Conservation (phyloP, 805 yeast species). For the Yamadazyma phyllophila region DNA sequence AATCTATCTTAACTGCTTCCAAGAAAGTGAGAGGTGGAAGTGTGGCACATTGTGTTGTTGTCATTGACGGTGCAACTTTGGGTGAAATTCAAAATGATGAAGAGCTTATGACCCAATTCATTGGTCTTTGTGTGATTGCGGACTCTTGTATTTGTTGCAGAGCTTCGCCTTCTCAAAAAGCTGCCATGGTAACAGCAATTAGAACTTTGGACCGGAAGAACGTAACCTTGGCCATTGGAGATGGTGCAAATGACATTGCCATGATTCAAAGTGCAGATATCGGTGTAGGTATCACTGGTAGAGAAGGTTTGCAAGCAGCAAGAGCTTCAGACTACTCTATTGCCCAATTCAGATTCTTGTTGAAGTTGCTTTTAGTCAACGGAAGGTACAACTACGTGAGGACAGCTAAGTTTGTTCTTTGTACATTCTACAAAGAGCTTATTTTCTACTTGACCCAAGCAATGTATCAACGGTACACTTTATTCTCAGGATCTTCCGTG, state of each 20-base stretch:
- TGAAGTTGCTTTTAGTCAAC: conserved; percentile 84
- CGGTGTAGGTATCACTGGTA: conserved; percentile 96
- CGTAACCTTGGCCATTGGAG: conserved; percentile 95
- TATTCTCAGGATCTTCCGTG: conserved; percentile 89
- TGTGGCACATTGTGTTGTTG: conserved; percentile 93
- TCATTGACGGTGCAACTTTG: conserved; percentile 90
- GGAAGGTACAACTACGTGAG: conserved; percentile 95
- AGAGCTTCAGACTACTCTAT: conserved; percentile 91
- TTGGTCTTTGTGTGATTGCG: conserved; percentile 81
- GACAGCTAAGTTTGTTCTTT: conserved; percentile 85
- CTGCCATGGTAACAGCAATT: conserved; percentile 80
- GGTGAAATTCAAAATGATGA: conserved; percentile 69
- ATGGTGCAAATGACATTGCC: conserved; percentile 98
- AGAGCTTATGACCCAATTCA: conserved; percentile 67
- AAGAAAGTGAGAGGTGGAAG: conserved; percentile 68
- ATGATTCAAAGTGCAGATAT: conserved; percentile 99
- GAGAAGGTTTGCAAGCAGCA: conserved; percentile 96
- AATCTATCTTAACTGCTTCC: conserved; percentile 71
- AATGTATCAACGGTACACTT: conserved; percentile 77
- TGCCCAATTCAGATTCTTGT: conserved; percentile 85
- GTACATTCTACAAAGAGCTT: conserved; percentile 93
- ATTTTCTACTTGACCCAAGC: conserved; percentile 87
- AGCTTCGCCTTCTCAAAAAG: conserved; percentile 96
- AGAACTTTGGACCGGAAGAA: conserved; percentile 62
- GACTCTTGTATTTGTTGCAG: conserved; percentile 94